Base-by-base conservation (phyloP, 257 asterid genomes). In the Thymus quinquecostatus region DNA sequence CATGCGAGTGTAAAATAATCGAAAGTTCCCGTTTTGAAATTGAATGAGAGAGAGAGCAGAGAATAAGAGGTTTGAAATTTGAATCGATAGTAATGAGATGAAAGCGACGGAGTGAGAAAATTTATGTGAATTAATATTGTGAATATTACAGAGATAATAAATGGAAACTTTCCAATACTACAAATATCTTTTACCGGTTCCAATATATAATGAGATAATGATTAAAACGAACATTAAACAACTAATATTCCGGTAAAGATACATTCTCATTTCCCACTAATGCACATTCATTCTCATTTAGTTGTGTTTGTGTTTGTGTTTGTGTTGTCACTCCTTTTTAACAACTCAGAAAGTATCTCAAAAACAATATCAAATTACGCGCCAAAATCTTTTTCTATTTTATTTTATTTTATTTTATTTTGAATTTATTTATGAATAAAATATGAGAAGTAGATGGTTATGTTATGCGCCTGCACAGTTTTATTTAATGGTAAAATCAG, bases 331-430 rank as follows among this genome's bases (percentile, higher is more conserved):
- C 14, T 32, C 6, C 34, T 56, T 14, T 13, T 50, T 49, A 48
- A 65, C n/a, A 60, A 51, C 2, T 44, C 30, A 34, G n/a, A 11
- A 72, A 58, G 41, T 48, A 60, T 66, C 73, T 71, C 29, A 51
- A 33, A 60, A 10, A 68, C 71, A 71, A 60, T 66, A 66, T 66
- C 55, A 50, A 50, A 27, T 11, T 60, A 72, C 68, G 71, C 71
- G 58, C 75, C 78, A 62, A 72, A 74, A 64, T 72, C 47, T 64
- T 69, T 38, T 6, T 56, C 6, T 38, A 4, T 36, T 5, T 7
- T 38, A 38, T 4, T 38, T 3, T 38, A 21, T 38, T 38, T 49
- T 38, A 69, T 58, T 69, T 74, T 59, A 63, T 41, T 9, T 56
- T 41, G 49, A 30, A 68, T 34, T 33, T 14, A 44, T 41, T 60